Evolutionary conservation across 2,329 filamentous ascomycete species (phyloP), one percentile per base, ranked within the genome.

Genomic region (Hymenoscyphus infarciens): DNA sequence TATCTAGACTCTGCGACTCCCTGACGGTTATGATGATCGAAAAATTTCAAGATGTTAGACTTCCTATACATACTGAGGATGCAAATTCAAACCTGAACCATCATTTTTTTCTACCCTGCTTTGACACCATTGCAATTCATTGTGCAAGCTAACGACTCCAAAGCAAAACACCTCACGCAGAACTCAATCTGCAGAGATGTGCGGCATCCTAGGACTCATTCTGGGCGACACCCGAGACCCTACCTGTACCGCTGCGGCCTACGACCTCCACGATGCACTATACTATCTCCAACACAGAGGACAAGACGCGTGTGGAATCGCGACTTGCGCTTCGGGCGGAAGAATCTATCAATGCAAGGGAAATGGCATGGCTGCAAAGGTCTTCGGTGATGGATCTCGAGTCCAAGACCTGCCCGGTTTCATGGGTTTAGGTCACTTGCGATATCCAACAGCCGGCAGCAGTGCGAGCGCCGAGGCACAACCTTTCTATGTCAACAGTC

Each of bases 291-390:
- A 88, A 74, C 83, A 81, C 73, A 84, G 90, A 72, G 91, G 91
- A 60, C 92, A 96, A 76, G 92, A 97, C 87, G 92, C 92, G 57
- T 90, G 87, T 61, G 92, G 92, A 67, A 94, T 97, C 69, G 86
- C 92, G 57, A 90, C 80, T 70, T 92, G 82, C 81, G 88, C 83
- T 69, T 83, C 80, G 15, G 90, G 90, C 39, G 92, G 93, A 65
- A 84, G 91, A 53, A 88, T 97, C 69, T 94, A 89, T 75, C 91
- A 96, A 74, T 89, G 90, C 80, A 97, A 97, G 79, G 92, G 92
- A 68, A 92, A 92, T 73, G 93, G 92, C 61, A 89, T 97, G 83
- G 92, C 90, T 49, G 85, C 88, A 63, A 90, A 88, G 74, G 92
- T 96, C 69, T 96, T 97, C 77, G 82, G 88, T 60, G 90, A 96